Evolutionary conservation across 202 grass and related monocot species (phyloP).

Genomic region (Bolboschoenoplectus hybrid): DNA sequence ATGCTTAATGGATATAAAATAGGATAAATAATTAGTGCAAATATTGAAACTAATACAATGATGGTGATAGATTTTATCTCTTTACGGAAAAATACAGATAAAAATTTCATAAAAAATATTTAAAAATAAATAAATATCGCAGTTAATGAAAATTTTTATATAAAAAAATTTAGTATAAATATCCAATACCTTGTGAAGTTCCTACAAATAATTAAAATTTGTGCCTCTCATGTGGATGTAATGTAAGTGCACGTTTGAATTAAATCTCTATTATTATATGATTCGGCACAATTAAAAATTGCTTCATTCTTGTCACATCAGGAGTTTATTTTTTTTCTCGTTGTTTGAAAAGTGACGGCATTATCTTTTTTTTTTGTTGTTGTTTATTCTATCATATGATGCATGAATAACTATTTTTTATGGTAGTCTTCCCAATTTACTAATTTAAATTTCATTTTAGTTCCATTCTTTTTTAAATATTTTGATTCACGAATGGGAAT

Average conservation of each 20-base stretch:
- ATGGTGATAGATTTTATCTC: too few species aligned
- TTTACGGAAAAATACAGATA: too few species aligned
- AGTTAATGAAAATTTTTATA: too few species aligned
- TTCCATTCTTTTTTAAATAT: not conserved
- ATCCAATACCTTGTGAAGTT: not conserved
- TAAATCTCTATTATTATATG: not conserved
- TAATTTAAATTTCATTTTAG: slow-evolving; percentile 12
- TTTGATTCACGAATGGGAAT: not conserved
- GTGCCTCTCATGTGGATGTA: not conserved
- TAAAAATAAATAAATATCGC: too few species aligned
- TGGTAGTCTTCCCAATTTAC: not conserved
- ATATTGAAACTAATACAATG: too few species aligned
- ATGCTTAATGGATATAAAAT: too few species aligned
- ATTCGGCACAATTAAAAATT: slow-evolving; percentile 8
- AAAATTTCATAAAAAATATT: too few species aligned
- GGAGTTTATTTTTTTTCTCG: not conserved
- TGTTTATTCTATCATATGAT: not conserved
- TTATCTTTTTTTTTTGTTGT: not conserved
- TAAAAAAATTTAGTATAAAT: too few species aligned
- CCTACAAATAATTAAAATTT: not conserved
- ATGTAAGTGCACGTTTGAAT: not conserved
- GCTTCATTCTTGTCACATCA: slow-evolving; percentile 2
- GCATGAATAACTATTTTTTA: not conserved
- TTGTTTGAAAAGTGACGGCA: slow-evolving; percentile 12
- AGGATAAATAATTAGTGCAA: too few species aligned